Evolutionary conservation across 2,329 filamentous ascomycete species (phyloP).

Genomic region (Fusarium anthophilum): DNA sequence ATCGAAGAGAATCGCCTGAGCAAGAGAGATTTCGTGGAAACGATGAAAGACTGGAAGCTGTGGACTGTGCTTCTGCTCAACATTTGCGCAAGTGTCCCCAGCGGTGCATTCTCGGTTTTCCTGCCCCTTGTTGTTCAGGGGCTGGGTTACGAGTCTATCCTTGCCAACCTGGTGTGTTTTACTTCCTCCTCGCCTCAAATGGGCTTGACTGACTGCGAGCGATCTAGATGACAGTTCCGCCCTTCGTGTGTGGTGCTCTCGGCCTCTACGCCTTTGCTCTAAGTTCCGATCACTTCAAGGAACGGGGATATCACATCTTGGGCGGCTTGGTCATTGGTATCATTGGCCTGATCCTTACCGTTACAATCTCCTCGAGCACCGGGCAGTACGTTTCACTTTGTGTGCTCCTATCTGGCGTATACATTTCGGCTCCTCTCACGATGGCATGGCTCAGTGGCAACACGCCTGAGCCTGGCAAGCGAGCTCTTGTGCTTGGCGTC

Average conservation of each 20-base stretch:
- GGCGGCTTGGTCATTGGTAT: slow-evolving; percentile 37
- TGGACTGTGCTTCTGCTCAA: slow-evolving; percentile 41
- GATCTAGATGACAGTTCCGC: slow-evolving; percentile 41
- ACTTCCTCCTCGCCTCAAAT: neutral
- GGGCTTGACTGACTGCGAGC: neutral
- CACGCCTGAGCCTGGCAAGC: slow-evolving; percentile 43
- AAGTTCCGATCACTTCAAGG: slow-evolving; percentile 39
- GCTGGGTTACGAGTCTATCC: slow-evolving; percentile 41
- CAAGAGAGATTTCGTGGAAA: slow-evolving; percentile 39
- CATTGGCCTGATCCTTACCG: slow-evolving; percentile 39
- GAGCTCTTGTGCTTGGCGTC: slow-evolving; percentile 42
- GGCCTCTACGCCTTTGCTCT: slow-evolving; percentile 41
- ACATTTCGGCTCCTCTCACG: slow-evolving; percentile 41
- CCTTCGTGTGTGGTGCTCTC: slow-evolving; percentile 41
- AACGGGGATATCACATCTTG: slow-evolving; percentile 41
- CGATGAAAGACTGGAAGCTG: slow-evolving; percentile 42
- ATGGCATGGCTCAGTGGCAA: slow-evolving; percentile 44
- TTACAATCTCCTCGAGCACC: slow-evolving; percentile 33
- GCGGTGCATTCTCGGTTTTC: slow-evolving; percentile 41
- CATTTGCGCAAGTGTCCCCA: slow-evolving; percentile 42
- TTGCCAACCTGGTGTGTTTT: slow-evolving; percentile 38
- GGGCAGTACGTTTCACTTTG: slow-evolving; percentile 40
- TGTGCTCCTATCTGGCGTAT: slow-evolving; percentile 40
- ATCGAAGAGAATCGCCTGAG: slow-evolving; percentile 37
- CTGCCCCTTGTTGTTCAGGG: slow-evolving; percentile 42